Evolutionary conservation across 2,329 filamentous ascomycete genomes (phyloP).

Genomic region (Phaeosphaeriaceae sp.): DNA sequence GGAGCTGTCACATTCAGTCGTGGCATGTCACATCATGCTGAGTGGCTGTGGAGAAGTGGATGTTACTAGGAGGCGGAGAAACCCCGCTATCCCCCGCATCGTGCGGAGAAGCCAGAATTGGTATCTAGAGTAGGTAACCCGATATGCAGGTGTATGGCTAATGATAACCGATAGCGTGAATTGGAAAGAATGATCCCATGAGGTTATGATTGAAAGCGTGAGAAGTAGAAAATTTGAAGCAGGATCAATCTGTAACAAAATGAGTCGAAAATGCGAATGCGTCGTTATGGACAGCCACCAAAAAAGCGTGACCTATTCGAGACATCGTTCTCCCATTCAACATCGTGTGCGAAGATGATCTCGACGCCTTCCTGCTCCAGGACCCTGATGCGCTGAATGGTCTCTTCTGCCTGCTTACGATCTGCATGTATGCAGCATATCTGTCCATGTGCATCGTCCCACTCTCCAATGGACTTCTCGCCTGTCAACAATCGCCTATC

Average conservation of each 20-base stretch:
- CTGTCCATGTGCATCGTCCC: slow-evolving; percentile 55
- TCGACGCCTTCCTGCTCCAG: slow-evolving; percentile 55
- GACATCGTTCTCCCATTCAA: slow-evolving; percentile 55
- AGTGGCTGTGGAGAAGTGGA: background rate
- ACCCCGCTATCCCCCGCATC: slow-evolving; percentile 17
- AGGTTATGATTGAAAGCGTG: background rate
- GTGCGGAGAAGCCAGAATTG: slow-evolving; percentile 12
- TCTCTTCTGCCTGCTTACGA: slow-evolving; percentile 53
- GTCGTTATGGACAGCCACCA: background rate
- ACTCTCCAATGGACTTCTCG: slow-evolving; percentile 61
- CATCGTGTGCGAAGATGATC: slow-evolving; percentile 61
- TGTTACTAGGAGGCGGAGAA: background rate
- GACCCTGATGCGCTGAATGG: slow-evolving; percentile 52
- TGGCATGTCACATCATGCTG: background rate
- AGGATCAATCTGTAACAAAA: background rate
- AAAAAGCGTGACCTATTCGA: slow-evolving; percentile 38
- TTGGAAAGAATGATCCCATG: background rate
- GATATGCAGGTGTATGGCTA: background rate
- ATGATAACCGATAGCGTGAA: background rate
- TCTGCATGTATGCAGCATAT: slow-evolving; percentile 61
- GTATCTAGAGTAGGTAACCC: background rate
- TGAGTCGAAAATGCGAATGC: background rate
- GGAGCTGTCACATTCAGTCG: background rate
- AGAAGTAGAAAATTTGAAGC: background rate
- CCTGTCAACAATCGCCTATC: slow-evolving; percentile 60